Evolutionary conservation across 2,329 filamentous ascomycete genomes (phyloP).

Genomic region (Gaeumannomyces tritici): DNA sequence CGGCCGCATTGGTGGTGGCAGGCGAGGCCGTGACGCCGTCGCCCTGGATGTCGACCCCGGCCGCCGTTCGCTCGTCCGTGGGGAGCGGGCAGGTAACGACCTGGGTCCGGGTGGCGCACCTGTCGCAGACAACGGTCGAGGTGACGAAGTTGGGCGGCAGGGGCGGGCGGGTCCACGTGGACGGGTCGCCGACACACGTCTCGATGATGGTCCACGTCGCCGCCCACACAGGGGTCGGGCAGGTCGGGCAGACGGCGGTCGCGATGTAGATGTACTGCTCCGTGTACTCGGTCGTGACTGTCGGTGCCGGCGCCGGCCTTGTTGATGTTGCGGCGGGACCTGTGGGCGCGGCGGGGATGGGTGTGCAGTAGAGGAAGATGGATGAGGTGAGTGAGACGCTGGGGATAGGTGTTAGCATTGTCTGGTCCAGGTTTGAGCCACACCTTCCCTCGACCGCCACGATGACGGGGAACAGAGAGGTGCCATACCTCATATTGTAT

Average conservation of each 20-base stretch:
- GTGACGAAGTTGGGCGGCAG: conserved; percentile 13
- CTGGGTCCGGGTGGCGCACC: conserved; percentile 1
- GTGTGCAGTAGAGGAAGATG: conserved; percentile 18
- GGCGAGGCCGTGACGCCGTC: conserved; percentile 11
- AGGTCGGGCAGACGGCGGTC: conserved; percentile 26
- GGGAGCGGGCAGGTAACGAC: conserved; percentile 10
- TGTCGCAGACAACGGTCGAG: conserved; percentile 10
- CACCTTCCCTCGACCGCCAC: too few relatives aligned
- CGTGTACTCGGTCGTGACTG: conserved; percentile 19
- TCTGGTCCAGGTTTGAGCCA: too few relatives aligned
- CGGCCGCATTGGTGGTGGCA: neutral
- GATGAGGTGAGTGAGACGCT: conserved; percentile 19
- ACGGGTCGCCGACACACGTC: conserved; percentile 27
- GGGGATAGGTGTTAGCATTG: too few relatives aligned
- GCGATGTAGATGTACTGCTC: conserved; percentile 26
- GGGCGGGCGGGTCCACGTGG: conserved; percentile 28
- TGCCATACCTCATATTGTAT: too few relatives aligned
- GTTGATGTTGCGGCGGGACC: conserved; percentile 5
- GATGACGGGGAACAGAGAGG: too few relatives aligned
- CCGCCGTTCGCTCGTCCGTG: conserved; percentile 2
- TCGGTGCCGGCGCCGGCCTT: conserved; percentile 4
- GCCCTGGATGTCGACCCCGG: conserved; percentile 4
- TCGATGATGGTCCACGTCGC: conserved; percentile 31
- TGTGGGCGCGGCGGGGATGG: conserved; percentile 7
- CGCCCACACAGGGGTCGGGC: conserved; percentile 17